These are phyloP conservation scores for Dipteronia dyeriana DNA, from an alignment of 345 rosid species.

Conservation along the genomic window DNA sequence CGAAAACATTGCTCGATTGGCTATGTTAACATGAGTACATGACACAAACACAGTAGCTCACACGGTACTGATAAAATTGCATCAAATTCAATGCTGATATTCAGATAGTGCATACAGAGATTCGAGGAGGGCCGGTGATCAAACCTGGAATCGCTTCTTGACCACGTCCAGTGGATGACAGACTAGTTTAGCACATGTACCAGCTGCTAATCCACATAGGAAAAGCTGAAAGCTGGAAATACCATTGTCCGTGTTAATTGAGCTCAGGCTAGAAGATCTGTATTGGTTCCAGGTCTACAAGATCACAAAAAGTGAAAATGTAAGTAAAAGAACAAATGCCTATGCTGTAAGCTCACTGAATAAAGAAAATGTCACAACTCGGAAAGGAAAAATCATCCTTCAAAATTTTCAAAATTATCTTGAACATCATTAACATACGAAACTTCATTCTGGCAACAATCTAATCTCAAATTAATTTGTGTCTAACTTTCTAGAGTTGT, in stretches of 20 bases:
- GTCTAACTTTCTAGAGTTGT: neutral
- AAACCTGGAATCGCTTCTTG: slow-evolving; percentile 96
- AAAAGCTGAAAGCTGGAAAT: slow-evolving; percentile 82
- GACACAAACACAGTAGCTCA: neutral
- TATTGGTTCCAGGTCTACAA: slow-evolving; percentile 69
- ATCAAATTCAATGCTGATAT: neutral
- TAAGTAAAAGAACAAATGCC: neutral
- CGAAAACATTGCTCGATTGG: neutral
- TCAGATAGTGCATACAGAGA: neutral
- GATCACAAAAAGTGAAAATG: neutral
- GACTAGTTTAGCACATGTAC: slow-evolving; percentile 98
- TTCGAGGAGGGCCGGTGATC: slow-evolving; percentile 11
- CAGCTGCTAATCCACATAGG: slow-evolving; percentile 86
- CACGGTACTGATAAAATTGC: neutral
- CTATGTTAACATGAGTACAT: neutral
- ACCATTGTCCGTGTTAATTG: slow-evolving; percentile 38
- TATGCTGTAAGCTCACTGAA: neutral
- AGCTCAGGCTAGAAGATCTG: slow-evolving; percentile 39
- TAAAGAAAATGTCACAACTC: neutral
- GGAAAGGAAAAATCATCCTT: neutral
- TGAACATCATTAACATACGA: neutral
- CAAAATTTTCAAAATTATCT: neutral
- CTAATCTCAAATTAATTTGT: neutral
- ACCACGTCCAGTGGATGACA: slow-evolving; percentile 99
- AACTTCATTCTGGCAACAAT: neutral